These are phyloP conservation scores for Goffeauzyma gilvescens DNA, from an alignment of 768 basidiomycete species.

Conservation along the genomic window DNA sequence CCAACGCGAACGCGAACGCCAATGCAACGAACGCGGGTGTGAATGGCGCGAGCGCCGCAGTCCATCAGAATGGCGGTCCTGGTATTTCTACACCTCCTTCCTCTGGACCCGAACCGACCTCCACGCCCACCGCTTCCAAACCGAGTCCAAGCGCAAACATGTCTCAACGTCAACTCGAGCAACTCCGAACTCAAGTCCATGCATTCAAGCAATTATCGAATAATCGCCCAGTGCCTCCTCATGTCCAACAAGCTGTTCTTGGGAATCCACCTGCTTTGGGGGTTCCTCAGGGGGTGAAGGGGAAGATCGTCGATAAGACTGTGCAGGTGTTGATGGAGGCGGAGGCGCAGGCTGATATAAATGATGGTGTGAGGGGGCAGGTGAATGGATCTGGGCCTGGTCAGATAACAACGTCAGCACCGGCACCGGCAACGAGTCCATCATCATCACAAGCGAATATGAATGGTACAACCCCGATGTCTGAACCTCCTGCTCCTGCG, in stretches of 20 bases:
- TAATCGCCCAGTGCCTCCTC: slow-evolving; percentile 27
- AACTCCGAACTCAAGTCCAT: slow-evolving; percentile 29
- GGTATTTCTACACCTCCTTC: slow-evolving; percentile 1
- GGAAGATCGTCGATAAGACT: slow-evolving; percentile 24
- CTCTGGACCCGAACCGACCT: background rate
- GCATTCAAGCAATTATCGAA: slow-evolving; percentile 25
- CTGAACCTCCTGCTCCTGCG: no score
- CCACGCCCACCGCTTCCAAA: slow-evolving; percentile 9
- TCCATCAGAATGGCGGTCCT: background rate
- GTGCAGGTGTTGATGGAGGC: slow-evolving; percentile 23
- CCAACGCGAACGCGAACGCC: background rate
- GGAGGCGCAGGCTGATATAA: slow-evolving; percentile 6
- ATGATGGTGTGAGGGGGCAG: slow-evolving; percentile 9
- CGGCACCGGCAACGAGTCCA: no score
- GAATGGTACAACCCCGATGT: no score
- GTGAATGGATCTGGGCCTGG: slow-evolving; percentile 10
- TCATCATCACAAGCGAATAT: no score
- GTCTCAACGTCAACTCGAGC: slow-evolving; percentile 30
- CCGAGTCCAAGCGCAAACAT: slow-evolving; percentile 13
- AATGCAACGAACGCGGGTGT: background rate
- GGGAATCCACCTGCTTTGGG: slow-evolving; percentile 16
- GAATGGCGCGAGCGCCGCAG: background rate
- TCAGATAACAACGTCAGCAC: slow-evolving; percentile 8
- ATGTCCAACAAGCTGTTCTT: slow-evolving; percentile 25
- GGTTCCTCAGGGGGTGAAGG: slow-evolving; percentile 9